Evolutionary conservation across 768 basidiomycete species (phyloP).

Genomic region (Pleurotus tuoliensis): DNA sequence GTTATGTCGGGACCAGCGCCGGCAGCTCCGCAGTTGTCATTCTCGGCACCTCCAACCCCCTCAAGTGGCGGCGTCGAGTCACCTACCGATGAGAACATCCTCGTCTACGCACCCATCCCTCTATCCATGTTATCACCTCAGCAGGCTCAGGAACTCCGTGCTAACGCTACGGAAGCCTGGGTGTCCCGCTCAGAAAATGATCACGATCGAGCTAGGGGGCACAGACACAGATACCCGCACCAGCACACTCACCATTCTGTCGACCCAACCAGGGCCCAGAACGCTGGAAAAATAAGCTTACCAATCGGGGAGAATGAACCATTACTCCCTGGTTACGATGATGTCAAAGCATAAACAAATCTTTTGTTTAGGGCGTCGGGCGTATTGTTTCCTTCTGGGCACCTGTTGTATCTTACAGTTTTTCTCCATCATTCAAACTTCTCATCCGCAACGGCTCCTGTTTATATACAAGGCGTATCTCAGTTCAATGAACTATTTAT

Average conservation of each 20-base stretch:
- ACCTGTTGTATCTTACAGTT: conserved; percentile 4
- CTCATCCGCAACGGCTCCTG: background rate
- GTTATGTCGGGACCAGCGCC: background rate
- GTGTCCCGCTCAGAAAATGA: conserved; percentile 32
- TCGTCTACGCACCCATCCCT: conserved; percentile 74
- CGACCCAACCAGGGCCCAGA: conserved; percentile 18
- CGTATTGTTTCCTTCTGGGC: background rate
- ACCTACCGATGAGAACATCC: conserved; percentile 21
- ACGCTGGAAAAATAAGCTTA: conserved; percentile 38
- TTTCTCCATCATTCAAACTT: background rate
- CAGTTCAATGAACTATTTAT: conserved; percentile 3
- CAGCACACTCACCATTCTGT: conserved; percentile 23
- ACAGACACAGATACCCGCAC: conserved; percentile 23
- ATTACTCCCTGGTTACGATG: conserved; percentile 30
- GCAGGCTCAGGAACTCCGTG: conserved; percentile 44
- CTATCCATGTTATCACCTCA: conserved; percentile 50
- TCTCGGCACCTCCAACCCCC: conserved; percentile 9
- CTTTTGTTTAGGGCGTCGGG: background rate
- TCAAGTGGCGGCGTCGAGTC: conserved; percentile 10
- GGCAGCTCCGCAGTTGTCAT: background rate
- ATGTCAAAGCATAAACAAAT: conserved; percentile 11
- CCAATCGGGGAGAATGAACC: conserved; percentile 44
- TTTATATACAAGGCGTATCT: background rate
- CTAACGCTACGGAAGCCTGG: conserved; percentile 67
- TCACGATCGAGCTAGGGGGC: conserved; percentile 13